phyloP scores from a whole-genome alignment of 495 filamentous ascomycete species.

The Xanthoparmelia taractica region DNA sequence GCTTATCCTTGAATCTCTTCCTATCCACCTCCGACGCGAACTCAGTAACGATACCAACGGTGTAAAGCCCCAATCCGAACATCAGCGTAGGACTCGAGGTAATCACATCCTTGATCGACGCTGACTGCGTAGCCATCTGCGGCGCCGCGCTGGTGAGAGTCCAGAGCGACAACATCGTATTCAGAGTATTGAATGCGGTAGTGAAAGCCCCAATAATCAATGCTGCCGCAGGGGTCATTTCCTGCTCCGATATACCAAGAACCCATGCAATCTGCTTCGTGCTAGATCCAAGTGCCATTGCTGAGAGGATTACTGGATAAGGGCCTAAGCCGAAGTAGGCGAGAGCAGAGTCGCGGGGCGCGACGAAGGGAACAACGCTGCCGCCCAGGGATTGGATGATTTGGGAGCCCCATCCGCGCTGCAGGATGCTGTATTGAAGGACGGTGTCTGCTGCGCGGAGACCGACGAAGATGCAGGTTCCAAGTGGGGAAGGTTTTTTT shows the following conservation, averaged over 20 bases:
- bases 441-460: conserved; percentile 49
- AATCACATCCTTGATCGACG: conserved; percentile 20
- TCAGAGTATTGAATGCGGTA: conserved; percentile 40
- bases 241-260: conserved; percentile 35
- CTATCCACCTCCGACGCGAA: conserved; percentile 46
- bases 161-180: conserved; percentile 40
- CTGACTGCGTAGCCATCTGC: conserved; percentile 12
- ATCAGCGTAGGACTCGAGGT: conserved; percentile 30
- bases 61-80: conserved; percentile 39
- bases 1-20: conserved; percentile 44
- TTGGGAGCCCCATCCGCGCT: conserved; percentile 22
- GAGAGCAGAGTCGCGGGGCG: conserved; percentile 24
- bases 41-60: conserved; percentile 42
- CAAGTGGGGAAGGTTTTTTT: conserved; percentile 39
- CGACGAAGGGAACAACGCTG: conserved; percentile 14
- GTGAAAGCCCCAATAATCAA: conserved; percentile 37
- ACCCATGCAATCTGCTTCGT: conserved; percentile 47
- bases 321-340: conserved; percentile 46
- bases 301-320: conserved; percentile 51
- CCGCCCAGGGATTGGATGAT: conserved; percentile 23
- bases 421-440: conserved; percentile 49
- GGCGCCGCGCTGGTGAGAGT: conserved; percentile 34
- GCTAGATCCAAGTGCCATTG: conserved; percentile 43
- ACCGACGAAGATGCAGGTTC: conserved; percentile 48
- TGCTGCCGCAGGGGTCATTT: conserved; percentile 35